phyloP scores from a whole-genome alignment of 2,329 filamentous ascomycete genomes.

The Elsinoe ampelina region DNA sequence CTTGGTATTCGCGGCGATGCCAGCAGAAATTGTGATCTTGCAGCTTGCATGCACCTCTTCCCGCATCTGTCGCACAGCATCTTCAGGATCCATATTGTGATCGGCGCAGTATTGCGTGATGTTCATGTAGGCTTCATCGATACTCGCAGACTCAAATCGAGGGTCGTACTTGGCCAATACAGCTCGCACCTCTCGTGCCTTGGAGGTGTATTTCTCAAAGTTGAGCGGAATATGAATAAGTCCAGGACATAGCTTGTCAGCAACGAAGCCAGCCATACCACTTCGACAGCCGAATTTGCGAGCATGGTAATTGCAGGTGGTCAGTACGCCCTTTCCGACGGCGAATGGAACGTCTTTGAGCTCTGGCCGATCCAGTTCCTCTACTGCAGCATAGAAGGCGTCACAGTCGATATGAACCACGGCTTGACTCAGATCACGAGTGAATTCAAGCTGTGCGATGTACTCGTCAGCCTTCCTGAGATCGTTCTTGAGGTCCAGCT shows the following conservation, averaged over 20 bases:
- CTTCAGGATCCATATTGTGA: constrained; percentile 58
- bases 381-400: constrained; percentile 93
- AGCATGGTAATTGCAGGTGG: constrained; percentile 78
- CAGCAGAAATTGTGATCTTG: constrained; percentile 82
- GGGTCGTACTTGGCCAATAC: constrained; percentile 82
- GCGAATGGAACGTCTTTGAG: constrained; percentile 82
- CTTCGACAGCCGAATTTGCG: constrained; percentile 83
- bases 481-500: constrained; percentile 63
- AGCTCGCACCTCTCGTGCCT: constrained; percentile 76
- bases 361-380: constrained; percentile 65
- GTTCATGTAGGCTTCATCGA: constrained; percentile 94
- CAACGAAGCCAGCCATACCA: constrained; percentile 94
- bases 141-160: constrained; percentile 83
- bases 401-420: constrained; percentile 94
- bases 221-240: constrained; percentile 75
- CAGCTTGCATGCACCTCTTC: constrained; percentile 65
- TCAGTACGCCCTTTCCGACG: constrained; percentile 65
- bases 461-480: constrained; percentile 69
- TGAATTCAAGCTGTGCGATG: constrained; percentile 67
- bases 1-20: constrained; percentile 87
- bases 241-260: constrained; percentile 83
- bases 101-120: constrained; percentile 73
- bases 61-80: constrained; percentile 69
- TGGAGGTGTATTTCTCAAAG: constrained; percentile 82
- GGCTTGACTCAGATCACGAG: constrained; percentile 70